Conservation (phyloP, 2,329 filamentous ascomycete genomes). For the Verticillium nonalfalfae region DNA sequence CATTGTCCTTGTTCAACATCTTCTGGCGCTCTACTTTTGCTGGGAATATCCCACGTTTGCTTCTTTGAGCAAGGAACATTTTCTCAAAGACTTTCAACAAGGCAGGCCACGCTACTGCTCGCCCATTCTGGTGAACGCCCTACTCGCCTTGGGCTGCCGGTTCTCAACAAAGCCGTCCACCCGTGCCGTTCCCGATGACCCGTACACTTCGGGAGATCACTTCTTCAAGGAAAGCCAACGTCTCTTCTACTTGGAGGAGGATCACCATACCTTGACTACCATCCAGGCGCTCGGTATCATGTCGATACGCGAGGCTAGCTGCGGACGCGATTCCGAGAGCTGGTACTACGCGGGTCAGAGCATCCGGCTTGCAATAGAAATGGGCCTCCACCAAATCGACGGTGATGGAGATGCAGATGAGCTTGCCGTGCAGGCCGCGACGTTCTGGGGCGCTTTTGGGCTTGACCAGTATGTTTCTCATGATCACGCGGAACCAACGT, state of each 20-base stretch:
- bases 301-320: slow-evolving; percentile 68
- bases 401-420: slow-evolving; percentile 49
- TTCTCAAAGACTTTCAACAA: slow-evolving; percentile 57
- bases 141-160: slow-evolving; percentile 60
- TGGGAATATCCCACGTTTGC: slow-evolving; percentile 73
- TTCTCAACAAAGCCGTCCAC: slow-evolving; percentile 61
- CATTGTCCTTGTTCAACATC: slow-evolving; percentile 50
- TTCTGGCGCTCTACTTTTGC: slow-evolving; percentile 64
- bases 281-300: slow-evolving; percentile 72
- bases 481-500: neutral
- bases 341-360: slow-evolving; percentile 69
- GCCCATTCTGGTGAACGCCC: slow-evolving; percentile 57
- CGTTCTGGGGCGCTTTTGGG: slow-evolving; percentile 57
- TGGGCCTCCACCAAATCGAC: slow-evolving; percentile 57
- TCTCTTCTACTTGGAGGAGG: slow-evolving; percentile 49
- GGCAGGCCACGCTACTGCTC: slow-evolving; percentile 62
- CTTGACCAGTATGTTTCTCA: slow-evolving; percentile 53
- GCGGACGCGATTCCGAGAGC: slow-evolving; percentile 64
- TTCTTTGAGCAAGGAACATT: slow-evolving; percentile 65
- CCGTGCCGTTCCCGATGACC: slow-evolving; percentile 54
- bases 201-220: slow-evolving; percentile 62
- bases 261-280: slow-evolving; percentile 60
- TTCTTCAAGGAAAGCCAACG: slow-evolving; percentile 66
- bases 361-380: slow-evolving; percentile 64
- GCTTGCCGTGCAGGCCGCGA: slow-evolving; percentile 51